Percentiles rank a stretch among this genome's conserved stretches.
Conservation (phyloP, 2,329 filamentous ascomycete genomes). For the Trichoderma afroharzianum region DNA sequence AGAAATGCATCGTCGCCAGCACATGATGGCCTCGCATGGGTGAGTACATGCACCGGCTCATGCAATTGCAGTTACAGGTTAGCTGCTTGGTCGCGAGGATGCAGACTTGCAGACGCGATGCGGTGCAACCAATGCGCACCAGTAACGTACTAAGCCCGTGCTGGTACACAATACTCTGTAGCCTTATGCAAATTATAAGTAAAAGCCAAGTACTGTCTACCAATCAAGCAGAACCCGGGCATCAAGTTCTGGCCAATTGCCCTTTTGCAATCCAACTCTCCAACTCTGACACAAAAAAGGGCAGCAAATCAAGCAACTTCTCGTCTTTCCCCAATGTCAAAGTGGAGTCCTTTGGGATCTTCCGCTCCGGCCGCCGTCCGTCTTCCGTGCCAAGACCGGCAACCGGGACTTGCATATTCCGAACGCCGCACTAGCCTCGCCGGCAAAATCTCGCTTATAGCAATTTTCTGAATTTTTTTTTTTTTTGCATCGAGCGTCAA, state of each 20-base stretch:
- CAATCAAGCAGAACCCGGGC: background rate
- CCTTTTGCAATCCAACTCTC: background rate
- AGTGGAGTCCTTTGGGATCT: conserved; percentile 19
- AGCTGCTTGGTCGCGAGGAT: background rate
- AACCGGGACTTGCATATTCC: conserved; percentile 34
- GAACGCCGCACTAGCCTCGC: conserved; percentile 25
- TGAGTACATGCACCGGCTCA: background rate
- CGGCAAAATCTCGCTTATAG: conserved; percentile 26
- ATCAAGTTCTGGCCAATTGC: background rate
- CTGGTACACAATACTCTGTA: background rate
- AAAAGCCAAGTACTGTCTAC: background rate
- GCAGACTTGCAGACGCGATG: background rate
- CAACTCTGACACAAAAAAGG: background rate
- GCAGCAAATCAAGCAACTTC: background rate
- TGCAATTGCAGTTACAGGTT: background rate
- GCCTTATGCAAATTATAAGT: background rate
- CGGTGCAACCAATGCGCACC: background rate
- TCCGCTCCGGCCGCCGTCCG: conserved; percentile 19
- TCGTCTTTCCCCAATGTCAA: background rate
- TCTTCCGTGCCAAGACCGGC: conserved; percentile 21
- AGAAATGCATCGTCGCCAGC: conserved; percentile 3
- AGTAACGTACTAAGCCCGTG: background rate
- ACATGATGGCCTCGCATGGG: background rate
- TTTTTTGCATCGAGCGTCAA: conserved; percentile 1
- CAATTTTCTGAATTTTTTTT: conserved; percentile 25